A percentile compares a stretch with the other conserved stretches of the same genome.
Conservation (phyloP, 306 rosid genomes). For the Citrullus mucosospermus region DNA sequence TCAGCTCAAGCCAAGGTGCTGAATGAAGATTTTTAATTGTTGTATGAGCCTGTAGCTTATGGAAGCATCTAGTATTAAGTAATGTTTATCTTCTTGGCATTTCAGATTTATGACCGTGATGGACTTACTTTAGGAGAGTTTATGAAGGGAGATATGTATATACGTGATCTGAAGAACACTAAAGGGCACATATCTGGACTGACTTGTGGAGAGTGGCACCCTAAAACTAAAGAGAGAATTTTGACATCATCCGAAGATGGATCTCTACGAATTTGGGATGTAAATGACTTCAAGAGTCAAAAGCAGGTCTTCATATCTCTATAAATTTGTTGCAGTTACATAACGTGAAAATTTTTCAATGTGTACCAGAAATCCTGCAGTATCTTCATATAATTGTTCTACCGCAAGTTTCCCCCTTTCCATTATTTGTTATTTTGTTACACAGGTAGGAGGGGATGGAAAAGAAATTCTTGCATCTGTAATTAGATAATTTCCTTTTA, state of each 20-base stretch:
- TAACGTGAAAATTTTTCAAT: not conserved
- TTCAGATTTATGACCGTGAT: constrained; percentile 91
- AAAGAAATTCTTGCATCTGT: not conserved
- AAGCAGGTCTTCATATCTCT: constrained; percentile 45
- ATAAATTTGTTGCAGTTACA: not conserved
- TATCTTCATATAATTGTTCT: not conserved
- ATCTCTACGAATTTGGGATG: constrained; percentile 91
- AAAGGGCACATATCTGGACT: constrained; percentile 93
- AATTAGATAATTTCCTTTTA: not conserved
- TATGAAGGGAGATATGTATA: constrained; percentile 92
- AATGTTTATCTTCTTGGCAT: not conserved
- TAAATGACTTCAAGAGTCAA: constrained; percentile 87
- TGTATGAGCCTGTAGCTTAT: not conserved
- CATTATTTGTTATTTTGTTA: not conserved
- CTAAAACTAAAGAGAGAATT: constrained; percentile 65
- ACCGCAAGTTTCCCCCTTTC: not conserved
- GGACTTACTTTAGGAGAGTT: constrained; percentile 94
- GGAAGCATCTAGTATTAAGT: not conserved
- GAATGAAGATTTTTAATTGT: not conserved
- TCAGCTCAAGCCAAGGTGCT: constrained; percentile 90
- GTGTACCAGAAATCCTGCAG: not conserved
- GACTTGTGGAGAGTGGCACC: constrained; percentile 97
- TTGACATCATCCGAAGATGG: constrained; percentile 96
- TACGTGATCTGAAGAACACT: constrained; percentile 88
- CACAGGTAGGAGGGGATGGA: not conserved